Percentiles rank a stretch among this genome's conserved stretches.
Conservation (phyloP, 2,329 filamentous ascomycete genomes). For the Hymenoscyphus fraxineus region DNA sequence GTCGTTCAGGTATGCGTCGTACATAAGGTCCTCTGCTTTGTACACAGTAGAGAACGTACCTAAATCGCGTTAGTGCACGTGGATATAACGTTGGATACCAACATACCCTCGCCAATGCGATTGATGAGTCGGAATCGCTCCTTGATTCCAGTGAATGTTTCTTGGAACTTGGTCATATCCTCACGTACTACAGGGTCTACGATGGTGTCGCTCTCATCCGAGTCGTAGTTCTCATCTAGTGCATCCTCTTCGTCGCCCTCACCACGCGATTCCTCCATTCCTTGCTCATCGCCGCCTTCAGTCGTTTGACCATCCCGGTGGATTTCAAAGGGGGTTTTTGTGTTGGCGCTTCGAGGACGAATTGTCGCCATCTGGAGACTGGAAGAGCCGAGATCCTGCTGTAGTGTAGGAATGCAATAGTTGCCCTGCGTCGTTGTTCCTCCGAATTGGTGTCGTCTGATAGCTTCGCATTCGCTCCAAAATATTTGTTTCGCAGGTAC, state of each 20-base stretch:
- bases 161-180: constrained; percentile 83
- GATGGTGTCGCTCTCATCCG: constrained; percentile 55
- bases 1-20: constrained; percentile 76
- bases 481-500: constrained; percentile 1
- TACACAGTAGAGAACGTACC: constrained; percentile 98
- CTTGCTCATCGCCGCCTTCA: constrained; percentile 37
- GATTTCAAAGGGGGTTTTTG: constrained; percentile 37
- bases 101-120: constrained; percentile 86
- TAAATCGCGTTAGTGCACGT: constrained; percentile 38
- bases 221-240: constrained; percentile 42
- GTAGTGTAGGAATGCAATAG: not conserved
- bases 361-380: constrained; percentile 29
- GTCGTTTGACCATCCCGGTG: constrained; percentile 29
- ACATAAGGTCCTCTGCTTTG: constrained; percentile 91
- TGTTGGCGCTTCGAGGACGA: constrained; percentile 25
- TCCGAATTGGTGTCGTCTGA: not conserved
- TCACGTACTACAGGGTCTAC: constrained; percentile 68
- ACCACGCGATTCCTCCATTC: constrained; percentile 38
- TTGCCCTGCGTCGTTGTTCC: constrained; percentile 1
- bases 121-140: constrained; percentile 88
- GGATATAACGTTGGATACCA: not conserved
- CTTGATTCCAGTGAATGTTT: constrained; percentile 78
- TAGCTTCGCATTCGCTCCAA: not conserved
- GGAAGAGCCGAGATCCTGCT: not conserved
- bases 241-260: constrained; percentile 36